phyloP scores from a whole-genome alignment of 345 rosid genomes.

The Salix koriyanagi region DNA sequence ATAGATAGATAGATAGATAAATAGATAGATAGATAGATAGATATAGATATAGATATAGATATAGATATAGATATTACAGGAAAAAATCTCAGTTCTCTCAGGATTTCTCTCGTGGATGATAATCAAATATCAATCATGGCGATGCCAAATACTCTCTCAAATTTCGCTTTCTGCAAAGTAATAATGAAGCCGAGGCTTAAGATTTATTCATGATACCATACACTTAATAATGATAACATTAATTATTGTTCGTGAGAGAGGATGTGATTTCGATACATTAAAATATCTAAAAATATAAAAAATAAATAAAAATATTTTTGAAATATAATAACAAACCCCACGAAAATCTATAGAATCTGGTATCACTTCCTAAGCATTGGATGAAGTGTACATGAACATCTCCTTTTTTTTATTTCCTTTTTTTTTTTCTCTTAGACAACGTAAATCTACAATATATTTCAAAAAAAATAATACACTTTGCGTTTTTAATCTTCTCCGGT shows the following conservation, averaged over 20 bases:
- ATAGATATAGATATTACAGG: too few species aligned
- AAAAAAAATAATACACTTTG: too few species aligned
- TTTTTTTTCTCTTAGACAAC: not conserved
- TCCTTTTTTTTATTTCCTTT: not conserved
- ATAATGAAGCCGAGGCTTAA: conserved; percentile 35
- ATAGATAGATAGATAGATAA: too few species aligned
- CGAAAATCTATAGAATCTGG: conserved; percentile 45
- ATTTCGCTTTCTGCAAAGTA: not conserved
- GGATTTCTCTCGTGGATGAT: not conserved
- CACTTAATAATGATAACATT: conserved; percentile 23
- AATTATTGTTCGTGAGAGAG: not conserved
- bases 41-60: too few species aligned
- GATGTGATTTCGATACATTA: too few species aligned
- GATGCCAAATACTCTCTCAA: not conserved
- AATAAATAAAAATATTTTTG: too few species aligned
- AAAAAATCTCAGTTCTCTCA: not conserved
- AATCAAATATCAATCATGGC: not conserved
- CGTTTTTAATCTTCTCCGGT: not conserved
- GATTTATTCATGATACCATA: conserved; percentile 40
- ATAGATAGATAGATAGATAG: too few species aligned
- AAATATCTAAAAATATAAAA: too few species aligned
- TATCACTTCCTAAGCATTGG: conserved; percentile 81
- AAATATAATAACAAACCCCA: too few species aligned
- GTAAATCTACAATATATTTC: not conserved
- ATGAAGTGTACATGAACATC: conserved; percentile 55